Conservation (phyloP, 257 asterid genomes). For the Ballota nigra region DNA sequence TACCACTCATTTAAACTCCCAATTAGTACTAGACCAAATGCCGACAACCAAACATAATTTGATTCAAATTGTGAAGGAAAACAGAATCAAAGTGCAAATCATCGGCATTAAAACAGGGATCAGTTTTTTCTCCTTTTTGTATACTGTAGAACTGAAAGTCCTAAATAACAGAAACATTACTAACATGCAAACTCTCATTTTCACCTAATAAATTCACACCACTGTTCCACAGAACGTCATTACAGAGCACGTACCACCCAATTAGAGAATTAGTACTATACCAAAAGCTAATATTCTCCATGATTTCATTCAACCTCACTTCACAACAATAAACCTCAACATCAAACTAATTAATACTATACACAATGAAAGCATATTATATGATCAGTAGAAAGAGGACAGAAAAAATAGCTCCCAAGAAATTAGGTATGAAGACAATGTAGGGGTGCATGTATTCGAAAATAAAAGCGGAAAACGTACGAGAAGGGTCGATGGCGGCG, state of each 20-base stretch:
- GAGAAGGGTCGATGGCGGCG: not conserved
- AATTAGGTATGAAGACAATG: not conserved
- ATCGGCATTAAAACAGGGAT: not conserved
- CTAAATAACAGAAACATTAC: not conserved
- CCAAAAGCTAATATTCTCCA: not conserved
- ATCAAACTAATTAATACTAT: not conserved
- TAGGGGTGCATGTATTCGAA: not conserved
- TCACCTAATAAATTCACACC: not conserved
- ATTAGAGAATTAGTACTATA: too few species aligned
- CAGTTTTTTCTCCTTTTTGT: not conserved
- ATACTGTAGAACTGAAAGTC: not conserved
- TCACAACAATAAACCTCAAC: not conserved
- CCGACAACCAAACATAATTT: too few species aligned
- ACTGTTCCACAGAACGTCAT: not conserved
- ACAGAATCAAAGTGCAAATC: too few species aligned
- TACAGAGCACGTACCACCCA: too few species aligned
- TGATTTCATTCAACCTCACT: not conserved
- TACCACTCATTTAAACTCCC: too few species aligned
- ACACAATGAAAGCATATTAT: not conserved
- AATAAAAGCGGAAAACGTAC: not conserved
- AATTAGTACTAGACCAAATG: too few species aligned
- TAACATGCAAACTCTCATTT: not conserved
- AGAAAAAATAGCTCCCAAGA: not conserved
- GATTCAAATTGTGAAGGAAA: too few species aligned
- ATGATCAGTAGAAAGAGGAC: not conserved